Base-by-base conservation (phyloP, 257 asterid genomes). In the Thymus quinquecostatus region DNA sequence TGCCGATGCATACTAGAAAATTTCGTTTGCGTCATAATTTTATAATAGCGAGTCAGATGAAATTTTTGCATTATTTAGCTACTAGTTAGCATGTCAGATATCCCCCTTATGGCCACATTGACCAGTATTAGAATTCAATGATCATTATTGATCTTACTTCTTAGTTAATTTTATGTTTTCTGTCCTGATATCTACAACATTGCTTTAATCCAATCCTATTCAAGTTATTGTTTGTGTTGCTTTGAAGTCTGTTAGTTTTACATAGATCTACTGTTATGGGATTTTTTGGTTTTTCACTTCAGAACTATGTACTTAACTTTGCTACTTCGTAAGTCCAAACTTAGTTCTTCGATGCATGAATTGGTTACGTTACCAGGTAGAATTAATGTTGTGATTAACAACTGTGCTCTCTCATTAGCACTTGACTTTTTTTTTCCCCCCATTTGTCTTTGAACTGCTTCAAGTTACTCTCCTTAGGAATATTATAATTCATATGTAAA, bases 291-390 rank as follows among this genome's bases (percentile, higher is more conserved):
- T 56, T 4, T 48, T 60, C 38, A 73, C 51, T 61, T 33, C 64
- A 43, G 45, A 60, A 48, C 49, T 41, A 3, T 62, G 2, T 78
- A 21, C 14, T 67, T 58, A 28, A 51, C 59, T 60, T 67, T 48
- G 64, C 29, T 47, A 12, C 63, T 54, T 57, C 71, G 60, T 55
- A 29, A 44, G 44, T 55, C 13, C 10, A 27, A 58, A 50, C 55
- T 43, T 78, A 53, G 68, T 53, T 72, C 38, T 55, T 27, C 30
- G 57, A 38, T 60, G 40, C 61, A n/a, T 58, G 47, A 66, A 77
- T 45, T 64, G 66, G 28, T 64, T 13, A 70, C 54, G 32, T 33
- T 36, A 64, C 44, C 28, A 41, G 61, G 70, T 9, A 34, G 55
- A 38, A 38, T 4, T 38, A 1, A 36, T 36, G 57, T 65, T 53